A percentile compares a stretch with the other conserved stretches of the same genome.
Conservation (phyloP, 2,329 filamentous ascomycete species). For the Hirsutella minnesotensis region DNA sequence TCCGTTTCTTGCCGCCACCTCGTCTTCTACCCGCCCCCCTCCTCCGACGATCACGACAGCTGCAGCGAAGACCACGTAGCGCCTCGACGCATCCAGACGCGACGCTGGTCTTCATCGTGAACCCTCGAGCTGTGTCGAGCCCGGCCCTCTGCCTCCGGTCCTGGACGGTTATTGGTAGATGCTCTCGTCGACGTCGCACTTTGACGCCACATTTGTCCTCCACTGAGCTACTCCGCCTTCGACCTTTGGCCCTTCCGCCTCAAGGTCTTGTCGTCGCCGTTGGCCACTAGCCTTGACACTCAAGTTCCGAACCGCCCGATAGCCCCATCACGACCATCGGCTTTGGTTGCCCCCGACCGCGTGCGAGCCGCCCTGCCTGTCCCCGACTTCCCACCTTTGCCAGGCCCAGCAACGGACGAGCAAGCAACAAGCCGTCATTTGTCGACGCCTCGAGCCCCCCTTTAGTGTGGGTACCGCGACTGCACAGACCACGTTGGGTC, state of each 20-base stretch:
- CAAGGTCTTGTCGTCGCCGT: not conserved
- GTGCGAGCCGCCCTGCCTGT: not conserved
- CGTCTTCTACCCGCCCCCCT: too few relatives aligned
- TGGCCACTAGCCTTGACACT: too few relatives aligned
- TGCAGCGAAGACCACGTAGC: too few relatives aligned
- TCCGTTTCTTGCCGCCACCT: too few relatives aligned
- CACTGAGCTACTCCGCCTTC: conserved; percentile 2
- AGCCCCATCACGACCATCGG: not conserved
- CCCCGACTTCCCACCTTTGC: not conserved
- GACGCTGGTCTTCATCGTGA: conserved; percentile 2
- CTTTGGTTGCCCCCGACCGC: not conserved
- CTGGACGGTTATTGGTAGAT: conserved; percentile 7
- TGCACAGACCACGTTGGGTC: too few relatives aligned
- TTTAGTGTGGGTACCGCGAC: too few relatives aligned
- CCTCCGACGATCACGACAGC: too few relatives aligned
- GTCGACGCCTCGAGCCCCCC: too few relatives aligned
- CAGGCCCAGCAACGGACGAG: too few relatives aligned
- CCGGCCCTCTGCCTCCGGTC: conserved; percentile 1
- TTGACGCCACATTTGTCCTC: conserved; percentile 5
- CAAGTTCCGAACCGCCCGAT: too few relatives aligned
- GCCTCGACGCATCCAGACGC: too few relatives aligned
- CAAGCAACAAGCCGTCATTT: too few relatives aligned
- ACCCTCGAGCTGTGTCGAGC: conserved; percentile 2
- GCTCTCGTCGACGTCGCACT: conserved; percentile 6
- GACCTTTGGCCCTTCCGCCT: not conserved